These are phyloP conservation scores for Candida sp. DNA, from an alignment of 1,139 yeast genomes.

Conservation along the genomic window DNA sequence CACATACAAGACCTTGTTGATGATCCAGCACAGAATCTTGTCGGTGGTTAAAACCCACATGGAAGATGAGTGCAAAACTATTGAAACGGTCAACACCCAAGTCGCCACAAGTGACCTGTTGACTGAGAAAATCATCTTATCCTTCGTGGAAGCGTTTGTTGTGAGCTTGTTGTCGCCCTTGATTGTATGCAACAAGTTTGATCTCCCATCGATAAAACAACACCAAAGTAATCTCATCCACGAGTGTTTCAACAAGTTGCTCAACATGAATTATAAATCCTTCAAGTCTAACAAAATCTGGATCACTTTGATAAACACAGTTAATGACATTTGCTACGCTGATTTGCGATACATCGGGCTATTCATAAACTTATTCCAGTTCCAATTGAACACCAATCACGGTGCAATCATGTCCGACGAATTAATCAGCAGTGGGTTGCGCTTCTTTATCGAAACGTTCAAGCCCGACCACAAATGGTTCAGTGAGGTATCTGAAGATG, in stretches of 20 bases:
- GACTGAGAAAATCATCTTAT: slow-evolving; percentile 18
- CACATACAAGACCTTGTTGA: slow-evolving; percentile 8
- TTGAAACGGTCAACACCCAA: slow-evolving; percentile 13
- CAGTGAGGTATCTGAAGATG: background rate
- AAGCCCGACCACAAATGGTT: slow-evolving; percentile 15
- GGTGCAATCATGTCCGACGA: slow-evolving; percentile 17
- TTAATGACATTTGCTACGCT: slow-evolving; percentile 34
- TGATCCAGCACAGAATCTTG: slow-evolving; percentile 10
- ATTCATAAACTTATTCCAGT: slow-evolving; percentile 24
- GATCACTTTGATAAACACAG: slow-evolving; percentile 31
- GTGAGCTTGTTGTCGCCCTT: slow-evolving; percentile 21
- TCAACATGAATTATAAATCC: slow-evolving; percentile 8
- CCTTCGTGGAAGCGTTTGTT: slow-evolving; percentile 20
- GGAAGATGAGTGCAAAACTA: slow-evolving; percentile 21
- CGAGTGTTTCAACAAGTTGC: slow-evolving; percentile 7
- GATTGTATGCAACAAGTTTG: slow-evolving; percentile 10
- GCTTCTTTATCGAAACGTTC: slow-evolving; percentile 29
- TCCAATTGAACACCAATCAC: slow-evolving; percentile 16
- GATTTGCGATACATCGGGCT: slow-evolving; percentile 25
- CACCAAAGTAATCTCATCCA: slow-evolving; percentile 4
- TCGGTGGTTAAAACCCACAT: slow-evolving; percentile 13
- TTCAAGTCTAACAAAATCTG: slow-evolving; percentile 19
- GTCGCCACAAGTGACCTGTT: slow-evolving; percentile 11
- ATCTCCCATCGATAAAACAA: background rate
- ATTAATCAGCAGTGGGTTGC: slow-evolving; percentile 27